Percentiles rank a stretch among this genome's conserved stretches.
phyloP scores from a whole-genome alignment of 371 early-diverging fungal genomes.

The Haplosporangium sp. region DNA sequence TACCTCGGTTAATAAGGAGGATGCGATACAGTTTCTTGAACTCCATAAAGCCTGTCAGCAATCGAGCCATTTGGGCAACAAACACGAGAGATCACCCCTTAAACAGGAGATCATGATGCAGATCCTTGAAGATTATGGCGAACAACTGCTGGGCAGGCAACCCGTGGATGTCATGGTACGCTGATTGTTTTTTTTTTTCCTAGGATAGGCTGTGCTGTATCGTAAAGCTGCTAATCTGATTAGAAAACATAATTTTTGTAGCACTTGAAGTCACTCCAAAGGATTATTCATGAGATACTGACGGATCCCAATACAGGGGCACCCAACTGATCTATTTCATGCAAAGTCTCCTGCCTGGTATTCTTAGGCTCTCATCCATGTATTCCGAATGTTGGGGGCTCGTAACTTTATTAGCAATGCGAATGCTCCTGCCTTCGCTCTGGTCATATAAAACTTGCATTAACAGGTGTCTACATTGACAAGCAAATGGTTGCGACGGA shows the following conservation, averaged over 20 bases:
- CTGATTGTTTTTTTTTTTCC: too few species aligned
- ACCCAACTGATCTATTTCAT: neutral
- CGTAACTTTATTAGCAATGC: too few species aligned
- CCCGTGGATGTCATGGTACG: slow-evolving; percentile 8
- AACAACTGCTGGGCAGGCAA: slow-evolving; percentile 6
- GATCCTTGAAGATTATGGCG: slow-evolving; percentile 28
- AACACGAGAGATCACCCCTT: slow-evolving; percentile 6
- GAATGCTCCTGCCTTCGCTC: too few species aligned
- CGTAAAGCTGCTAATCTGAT: too few species aligned
- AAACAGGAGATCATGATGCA: slow-evolving; percentile 30
- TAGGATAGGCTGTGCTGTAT: too few species aligned
- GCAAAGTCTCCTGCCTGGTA: too few species aligned
- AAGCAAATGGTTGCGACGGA: too few species aligned
- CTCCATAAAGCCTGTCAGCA: slow-evolving; percentile 1
- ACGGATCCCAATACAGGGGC: neutral
- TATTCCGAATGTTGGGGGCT: too few species aligned
- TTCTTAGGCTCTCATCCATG: too few species aligned
- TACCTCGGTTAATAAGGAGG: neutral
- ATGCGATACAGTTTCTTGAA: slow-evolving; percentile 1
- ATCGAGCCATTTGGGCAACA: too few species aligned
- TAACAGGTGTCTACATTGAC: too few species aligned
- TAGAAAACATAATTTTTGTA: neutral
- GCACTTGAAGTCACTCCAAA: slow-evolving; percentile 16
- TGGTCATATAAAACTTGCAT: too few species aligned
- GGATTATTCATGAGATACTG: neutral